A percentile compares a stretch with the other conserved stretches of the same genome.
Conservation (phyloP, 2,329 filamentous ascomycete genomes). For the Exophiala bonariae region DNA sequence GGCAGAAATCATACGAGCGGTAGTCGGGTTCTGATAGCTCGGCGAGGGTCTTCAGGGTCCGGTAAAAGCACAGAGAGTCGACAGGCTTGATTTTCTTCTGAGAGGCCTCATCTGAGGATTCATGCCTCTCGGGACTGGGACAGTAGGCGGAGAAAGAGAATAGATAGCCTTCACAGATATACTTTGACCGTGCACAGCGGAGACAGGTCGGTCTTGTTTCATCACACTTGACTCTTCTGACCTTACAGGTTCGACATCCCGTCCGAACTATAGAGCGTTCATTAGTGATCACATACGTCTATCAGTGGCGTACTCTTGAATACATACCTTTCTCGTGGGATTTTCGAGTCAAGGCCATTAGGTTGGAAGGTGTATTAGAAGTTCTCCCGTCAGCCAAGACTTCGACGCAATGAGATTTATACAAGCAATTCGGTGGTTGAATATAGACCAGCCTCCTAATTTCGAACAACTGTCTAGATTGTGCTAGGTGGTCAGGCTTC, state of each 20-base stretch:
- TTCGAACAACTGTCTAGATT: no score
- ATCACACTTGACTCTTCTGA: not conserved
- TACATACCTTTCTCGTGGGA: no score
- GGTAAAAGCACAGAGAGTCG: not conserved
- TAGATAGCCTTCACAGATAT: not conserved
- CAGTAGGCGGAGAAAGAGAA: not conserved
- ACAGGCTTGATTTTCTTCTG: not conserved
- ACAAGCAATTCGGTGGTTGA: no score
- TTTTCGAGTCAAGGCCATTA: no score
- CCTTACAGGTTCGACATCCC: slow-evolving; percentile 1
- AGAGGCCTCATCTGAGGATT: not conserved
- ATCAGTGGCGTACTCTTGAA: no score
- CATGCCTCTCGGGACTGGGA: not conserved
- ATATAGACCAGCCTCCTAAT: no score
- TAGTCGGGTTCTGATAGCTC: slow-evolving; percentile 2
- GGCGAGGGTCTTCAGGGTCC: not conserved
- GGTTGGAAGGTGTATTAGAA: no score
- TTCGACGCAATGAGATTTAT: no score
- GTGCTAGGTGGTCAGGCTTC: no score
- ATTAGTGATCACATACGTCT: not conserved
- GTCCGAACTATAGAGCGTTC: not conserved
- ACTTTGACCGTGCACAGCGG: not conserved
- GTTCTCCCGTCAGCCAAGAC: no score
- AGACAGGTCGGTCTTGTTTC: slow-evolving; percentile 1
- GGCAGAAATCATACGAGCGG: not conserved